Evolutionary conservation across 148 eudicot genomes (phyloP).

Genomic region (Chenopodium quinoa): DNA sequence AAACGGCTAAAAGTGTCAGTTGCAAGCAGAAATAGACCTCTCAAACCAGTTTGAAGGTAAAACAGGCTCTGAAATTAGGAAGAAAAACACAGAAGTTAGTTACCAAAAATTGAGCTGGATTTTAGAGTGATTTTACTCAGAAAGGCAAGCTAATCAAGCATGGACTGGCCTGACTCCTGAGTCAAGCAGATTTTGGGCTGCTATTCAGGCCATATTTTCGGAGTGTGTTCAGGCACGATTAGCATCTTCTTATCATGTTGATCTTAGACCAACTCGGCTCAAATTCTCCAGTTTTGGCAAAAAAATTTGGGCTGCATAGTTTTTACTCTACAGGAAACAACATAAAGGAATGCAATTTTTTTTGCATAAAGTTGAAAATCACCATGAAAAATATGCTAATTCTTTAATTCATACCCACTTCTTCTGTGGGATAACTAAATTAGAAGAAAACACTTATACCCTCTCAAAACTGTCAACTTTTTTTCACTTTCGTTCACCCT

Average conservation of each 20-base stretch:
- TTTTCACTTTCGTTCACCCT: not conserved
- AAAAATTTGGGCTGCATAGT: too few species aligned
- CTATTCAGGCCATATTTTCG: not conserved
- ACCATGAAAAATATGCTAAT: not conserved
- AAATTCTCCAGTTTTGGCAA: too few species aligned
- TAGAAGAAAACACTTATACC: not conserved
- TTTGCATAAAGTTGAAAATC: not conserved
- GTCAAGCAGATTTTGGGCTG: not conserved
- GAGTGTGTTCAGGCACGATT: not conserved
- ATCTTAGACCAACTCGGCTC: not conserved
- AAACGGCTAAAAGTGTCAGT: not conserved
- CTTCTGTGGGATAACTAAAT: not conserved
- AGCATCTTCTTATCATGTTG: not conserved
- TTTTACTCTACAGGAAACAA: not conserved
- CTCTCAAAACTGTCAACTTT: not conserved
- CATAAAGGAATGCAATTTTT: not conserved
- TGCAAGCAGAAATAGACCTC: too few species aligned
- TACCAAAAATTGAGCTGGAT: too few species aligned
- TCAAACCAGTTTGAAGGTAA: too few species aligned
- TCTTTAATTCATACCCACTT: not conserved
- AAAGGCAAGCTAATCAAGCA: too few species aligned
- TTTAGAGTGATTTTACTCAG: too few species aligned
- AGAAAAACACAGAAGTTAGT: too few species aligned
- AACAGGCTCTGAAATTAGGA: too few species aligned
- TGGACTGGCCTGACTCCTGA: not conserved